These are phyloP conservation scores for Saxophila tyrrhenica DNA, from an alignment of 495 filamentous ascomycete species.

Conservation along the genomic window DNA sequence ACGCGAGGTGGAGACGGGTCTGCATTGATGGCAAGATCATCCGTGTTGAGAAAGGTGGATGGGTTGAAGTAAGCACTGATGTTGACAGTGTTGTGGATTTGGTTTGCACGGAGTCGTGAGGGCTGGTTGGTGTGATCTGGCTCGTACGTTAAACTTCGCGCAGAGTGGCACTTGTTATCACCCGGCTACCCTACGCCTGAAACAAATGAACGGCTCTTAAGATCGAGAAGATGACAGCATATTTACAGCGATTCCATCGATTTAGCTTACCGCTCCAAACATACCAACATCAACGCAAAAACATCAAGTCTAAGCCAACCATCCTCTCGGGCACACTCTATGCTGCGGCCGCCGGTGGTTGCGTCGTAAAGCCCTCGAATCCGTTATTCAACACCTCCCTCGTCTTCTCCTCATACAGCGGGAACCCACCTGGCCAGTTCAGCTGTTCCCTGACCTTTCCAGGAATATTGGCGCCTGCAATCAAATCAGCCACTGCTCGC, in stretches of 20 bases:
- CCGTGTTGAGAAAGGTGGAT: conserved; percentile 54
- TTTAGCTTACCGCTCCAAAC: too few species aligned
- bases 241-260: too few species aligned
- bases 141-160: too few species aligned
- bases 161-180: too few species aligned
- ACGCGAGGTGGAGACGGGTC: conserved; percentile 64
- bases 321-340: too few species aligned
- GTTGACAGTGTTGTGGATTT: conserved; percentile 14
- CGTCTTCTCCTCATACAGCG: conserved; percentile 28
- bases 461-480: conserved; percentile 37
- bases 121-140: too few species aligned
- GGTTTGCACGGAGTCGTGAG: not conserved
- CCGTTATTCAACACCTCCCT: conserved; percentile 22
- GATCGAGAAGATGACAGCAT: too few species aligned
- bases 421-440: conserved; percentile 33
- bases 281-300: too few species aligned
- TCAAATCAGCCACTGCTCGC: too few species aligned
- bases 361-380: conserved; percentile 20
- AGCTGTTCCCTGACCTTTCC: conserved; percentile 37
- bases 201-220: too few species aligned
- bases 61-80: conserved; percentile 51
- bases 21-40: conserved; percentile 87
- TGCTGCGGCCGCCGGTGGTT: not conserved
- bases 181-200: too few species aligned
- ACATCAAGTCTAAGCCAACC: too few species aligned